Evolutionary conservation across 2,329 filamentous ascomycete species (phyloP).

Genomic region (Akanthomyces lecanii): DNA sequence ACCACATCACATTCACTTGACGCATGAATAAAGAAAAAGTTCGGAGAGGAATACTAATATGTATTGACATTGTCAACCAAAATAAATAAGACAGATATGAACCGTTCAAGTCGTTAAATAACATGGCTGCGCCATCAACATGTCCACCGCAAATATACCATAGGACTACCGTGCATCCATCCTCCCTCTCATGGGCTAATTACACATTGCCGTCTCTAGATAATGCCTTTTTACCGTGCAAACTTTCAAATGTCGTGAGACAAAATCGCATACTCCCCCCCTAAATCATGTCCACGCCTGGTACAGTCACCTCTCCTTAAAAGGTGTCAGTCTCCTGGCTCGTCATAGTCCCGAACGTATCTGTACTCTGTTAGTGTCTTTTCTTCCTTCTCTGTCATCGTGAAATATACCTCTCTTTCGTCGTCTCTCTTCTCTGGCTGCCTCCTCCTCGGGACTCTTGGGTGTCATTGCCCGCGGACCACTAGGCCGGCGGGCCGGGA

Average conservation of each 20-base stretch:
- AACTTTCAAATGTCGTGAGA: neutral
- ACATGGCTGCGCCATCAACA: slow-evolving; percentile 11
- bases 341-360: slow-evolving; percentile 50
- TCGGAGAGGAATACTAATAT: neutral
- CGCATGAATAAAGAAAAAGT: neutral
- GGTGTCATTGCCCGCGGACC: slow-evolving; percentile 60
- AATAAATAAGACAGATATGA: slow-evolving; percentile 11
- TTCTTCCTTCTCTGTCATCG: neutral
- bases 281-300: neutral
- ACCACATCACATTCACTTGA: neutral
- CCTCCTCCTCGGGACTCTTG: slow-evolving; percentile 46
- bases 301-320: slow-evolving; percentile 27
- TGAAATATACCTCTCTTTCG: slow-evolving; percentile 52
- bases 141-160: slow-evolving; percentile 11
- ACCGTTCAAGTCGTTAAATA: slow-evolving; percentile 14
- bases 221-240: neutral
- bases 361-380: slow-evolving; percentile 28
- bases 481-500: slow-evolving; percentile 51
- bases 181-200: neutral
- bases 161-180: neutral
- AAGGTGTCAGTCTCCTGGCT: slow-evolving; percentile 54
- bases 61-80: slow-evolving; percentile 1
- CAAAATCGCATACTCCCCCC: neutral
- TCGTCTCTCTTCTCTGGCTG: slow-evolving; percentile 43
- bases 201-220: neutral